These are phyloP conservation scores for Skeletonema grethae DNA, from an alignment of 108 stramenopile genomes.

Conservation along the genomic window DNA sequence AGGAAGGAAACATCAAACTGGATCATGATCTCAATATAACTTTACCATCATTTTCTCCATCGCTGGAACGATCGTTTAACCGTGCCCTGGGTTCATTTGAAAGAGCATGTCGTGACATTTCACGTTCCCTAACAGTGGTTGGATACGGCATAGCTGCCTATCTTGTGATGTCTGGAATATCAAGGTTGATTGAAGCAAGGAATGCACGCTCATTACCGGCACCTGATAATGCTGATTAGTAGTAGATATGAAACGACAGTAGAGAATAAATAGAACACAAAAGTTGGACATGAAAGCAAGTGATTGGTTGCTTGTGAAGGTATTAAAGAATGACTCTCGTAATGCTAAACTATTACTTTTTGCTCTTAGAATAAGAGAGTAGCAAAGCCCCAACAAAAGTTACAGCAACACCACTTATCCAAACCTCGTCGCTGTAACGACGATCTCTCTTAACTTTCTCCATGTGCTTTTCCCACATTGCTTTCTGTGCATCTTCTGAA, in stretches of 20 bases:
- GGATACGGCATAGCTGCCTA: constrained; percentile 18
- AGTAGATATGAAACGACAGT: neutral
- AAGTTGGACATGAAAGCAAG: neutral
- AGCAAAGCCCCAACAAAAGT: constrained; percentile 49
- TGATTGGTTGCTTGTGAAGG: neutral
- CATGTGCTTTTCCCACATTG: constrained; percentile 18
- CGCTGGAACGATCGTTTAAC: constrained; percentile 3
- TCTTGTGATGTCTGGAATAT: constrained; percentile 18
- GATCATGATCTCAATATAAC: constrained; percentile 13
- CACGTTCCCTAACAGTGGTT: constrained; percentile 9
- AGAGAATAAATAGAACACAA: neutral
- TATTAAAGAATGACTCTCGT: neutral
- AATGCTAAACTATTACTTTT: neutral
- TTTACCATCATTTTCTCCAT: constrained; percentile 10
- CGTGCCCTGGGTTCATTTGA: constrained; percentile 14
- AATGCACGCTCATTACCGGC: neutral
- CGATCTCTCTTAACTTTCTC: constrained; percentile 54
- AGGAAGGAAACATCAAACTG: constrained; percentile 16
- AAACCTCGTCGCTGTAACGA: constrained; percentile 59
- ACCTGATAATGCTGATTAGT: neutral
- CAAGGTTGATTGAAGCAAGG: constrained; percentile 12
- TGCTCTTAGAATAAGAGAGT: constrained; percentile 11
- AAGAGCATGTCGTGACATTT: constrained; percentile 16
- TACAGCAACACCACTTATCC: constrained; percentile 61
- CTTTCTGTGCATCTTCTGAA: constrained; percentile 1